Percentiles rank a stretch among this genome's conserved stretches.
Conservation (phyloP, 2,329 filamentous ascomycete species). For the Fusarium pseudonygamai region DNA sequence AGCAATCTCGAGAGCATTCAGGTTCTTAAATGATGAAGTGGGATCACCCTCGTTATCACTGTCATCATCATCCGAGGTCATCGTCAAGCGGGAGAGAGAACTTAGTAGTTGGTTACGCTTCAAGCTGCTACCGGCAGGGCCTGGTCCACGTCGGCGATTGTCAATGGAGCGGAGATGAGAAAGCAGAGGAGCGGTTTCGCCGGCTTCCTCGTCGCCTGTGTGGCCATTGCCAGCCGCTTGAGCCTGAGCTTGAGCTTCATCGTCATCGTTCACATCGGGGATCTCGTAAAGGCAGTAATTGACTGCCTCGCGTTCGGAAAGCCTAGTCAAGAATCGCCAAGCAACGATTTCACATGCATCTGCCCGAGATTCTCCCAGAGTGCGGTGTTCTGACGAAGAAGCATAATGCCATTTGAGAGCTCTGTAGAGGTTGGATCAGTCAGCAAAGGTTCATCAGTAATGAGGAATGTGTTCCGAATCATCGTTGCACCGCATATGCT, state of each 20-base stretch:
- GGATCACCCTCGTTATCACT: slow-evolving; percentile 65
- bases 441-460: neutral
- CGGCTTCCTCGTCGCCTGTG: slow-evolving; percentile 52
- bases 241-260: slow-evolving; percentile 17
- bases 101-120: slow-evolving; percentile 61
- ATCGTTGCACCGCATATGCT: slow-evolving; percentile 14
- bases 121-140: slow-evolving; percentile 51
- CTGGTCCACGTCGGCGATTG: slow-evolving; percentile 28
- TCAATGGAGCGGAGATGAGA: slow-evolving; percentile 45
- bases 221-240: slow-evolving; percentile 21
- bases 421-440: slow-evolving; percentile 52
- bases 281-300: slow-evolving; percentile 80
- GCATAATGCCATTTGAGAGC: slow-evolving; percentile 81
- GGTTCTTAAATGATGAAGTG: slow-evolving; percentile 76
- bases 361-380: slow-evolving; percentile 73
- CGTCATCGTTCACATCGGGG: slow-evolving; percentile 54
- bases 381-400: slow-evolving; percentile 68
- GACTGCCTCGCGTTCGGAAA: slow-evolving; percentile 78
- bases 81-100: slow-evolving; percentile 65
- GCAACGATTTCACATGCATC: slow-evolving; percentile 83
- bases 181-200: slow-evolving; percentile 60
- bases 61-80: slow-evolving; percentile 49
- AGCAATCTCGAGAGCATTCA: slow-evolving; percentile 90
- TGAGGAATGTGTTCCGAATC: neutral
- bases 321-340: slow-evolving; percentile 77